These are phyloP conservation scores for Termitomyces sp. DNA, from an alignment of 768 basidiomycete genomes.

Conservation along the genomic window DNA sequence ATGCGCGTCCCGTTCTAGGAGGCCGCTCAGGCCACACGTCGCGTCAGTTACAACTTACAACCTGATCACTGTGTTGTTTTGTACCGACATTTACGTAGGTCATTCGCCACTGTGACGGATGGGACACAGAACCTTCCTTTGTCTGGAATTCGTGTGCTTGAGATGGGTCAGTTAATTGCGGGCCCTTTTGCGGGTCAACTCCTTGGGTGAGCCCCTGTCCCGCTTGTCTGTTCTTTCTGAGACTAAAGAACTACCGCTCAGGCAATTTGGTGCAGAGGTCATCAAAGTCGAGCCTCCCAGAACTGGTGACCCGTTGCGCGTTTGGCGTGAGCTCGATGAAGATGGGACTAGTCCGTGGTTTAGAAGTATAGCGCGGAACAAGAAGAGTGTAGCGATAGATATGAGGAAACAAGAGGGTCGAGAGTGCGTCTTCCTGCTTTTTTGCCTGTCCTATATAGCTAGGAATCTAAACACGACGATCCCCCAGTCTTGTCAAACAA, in stretches of 20 bases:
- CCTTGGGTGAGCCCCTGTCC: constrained; percentile 47
- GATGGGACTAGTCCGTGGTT: constrained; percentile 78
- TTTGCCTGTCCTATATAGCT: background rate
- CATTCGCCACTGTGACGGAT: constrained; percentile 16
- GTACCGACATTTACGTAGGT: constrained; percentile 5
- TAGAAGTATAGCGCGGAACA: constrained; percentile 67
- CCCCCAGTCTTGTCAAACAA: constrained; percentile 52
- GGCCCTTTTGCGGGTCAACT: constrained; percentile 74
- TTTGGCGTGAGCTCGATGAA: constrained; percentile 69
- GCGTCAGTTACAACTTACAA: constrained; percentile 3
- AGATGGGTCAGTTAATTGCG: constrained; percentile 70
- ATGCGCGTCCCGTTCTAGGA: background rate
- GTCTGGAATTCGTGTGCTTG: constrained; percentile 61
- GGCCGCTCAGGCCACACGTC: background rate
- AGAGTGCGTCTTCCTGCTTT: constrained; percentile 26
- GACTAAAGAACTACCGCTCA: constrained; percentile 21
- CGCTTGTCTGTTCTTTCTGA: background rate
- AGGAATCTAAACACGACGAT: background rate
- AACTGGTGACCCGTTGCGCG: constrained; percentile 63
- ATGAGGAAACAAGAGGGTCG: constrained; percentile 56
- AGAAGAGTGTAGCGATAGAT: constrained; percentile 72
- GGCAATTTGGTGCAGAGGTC: constrained; percentile 71
- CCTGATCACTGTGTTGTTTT: background rate
- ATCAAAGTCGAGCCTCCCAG: constrained; percentile 71
- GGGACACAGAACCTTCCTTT: constrained; percentile 47